A percentile compares a stretch with the other conserved stretches of the same genome.
phyloP scores from a whole-genome alignment of 768 basidiomycete species.

The Mycena indigotica region DNA sequence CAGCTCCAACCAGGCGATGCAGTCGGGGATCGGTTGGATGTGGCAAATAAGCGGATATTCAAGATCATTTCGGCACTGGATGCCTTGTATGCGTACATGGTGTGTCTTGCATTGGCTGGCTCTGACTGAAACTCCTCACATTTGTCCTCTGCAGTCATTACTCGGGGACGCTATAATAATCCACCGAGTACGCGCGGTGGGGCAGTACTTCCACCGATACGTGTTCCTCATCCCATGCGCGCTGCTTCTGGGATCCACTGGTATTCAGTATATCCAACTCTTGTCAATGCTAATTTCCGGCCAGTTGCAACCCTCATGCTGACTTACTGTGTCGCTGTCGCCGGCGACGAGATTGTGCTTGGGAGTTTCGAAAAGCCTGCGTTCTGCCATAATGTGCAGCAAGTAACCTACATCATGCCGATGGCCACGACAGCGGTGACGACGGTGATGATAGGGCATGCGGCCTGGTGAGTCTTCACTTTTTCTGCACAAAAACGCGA shows the following conservation, averaged over 20 bases:
- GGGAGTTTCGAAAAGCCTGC: slow-evolving; percentile 15
- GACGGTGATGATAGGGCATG: slow-evolving; percentile 3
- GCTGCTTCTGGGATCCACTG: slow-evolving; percentile 5
- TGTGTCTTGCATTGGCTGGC: too few relatives aligned
- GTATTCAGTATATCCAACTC: too few relatives aligned
- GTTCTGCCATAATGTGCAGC: slow-evolving; percentile 11
- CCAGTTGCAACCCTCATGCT: slow-evolving; percentile 14
- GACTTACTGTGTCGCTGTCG: slow-evolving; percentile 17
- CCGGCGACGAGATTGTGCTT: slow-evolving; percentile 6
- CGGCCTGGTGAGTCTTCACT: slow-evolving; percentile 11
- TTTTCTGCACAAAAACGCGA: too few relatives aligned
- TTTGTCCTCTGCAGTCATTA: slow-evolving; percentile 14
- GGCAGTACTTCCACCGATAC: slow-evolving; percentile 1
- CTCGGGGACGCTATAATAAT: slow-evolving; percentile 20
- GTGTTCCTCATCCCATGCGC: slow-evolving; percentile 6
- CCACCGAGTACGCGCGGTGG: slow-evolving; percentile 5
- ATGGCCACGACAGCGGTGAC: slow-evolving; percentile 5
- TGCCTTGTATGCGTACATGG: slow-evolving; percentile 18
- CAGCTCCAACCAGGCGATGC: neutral
- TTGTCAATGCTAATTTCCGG: too few relatives aligned
- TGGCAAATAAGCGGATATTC: neutral
- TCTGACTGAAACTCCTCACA: too few relatives aligned
- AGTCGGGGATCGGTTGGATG: neutral
- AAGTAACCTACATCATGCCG: slow-evolving; percentile 9
- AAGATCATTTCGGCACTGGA: neutral